These are phyloP conservation scores for Borovskyia barvae DNA, from an alignment of 208 protist genomes.

Conservation along the genomic window DNA sequence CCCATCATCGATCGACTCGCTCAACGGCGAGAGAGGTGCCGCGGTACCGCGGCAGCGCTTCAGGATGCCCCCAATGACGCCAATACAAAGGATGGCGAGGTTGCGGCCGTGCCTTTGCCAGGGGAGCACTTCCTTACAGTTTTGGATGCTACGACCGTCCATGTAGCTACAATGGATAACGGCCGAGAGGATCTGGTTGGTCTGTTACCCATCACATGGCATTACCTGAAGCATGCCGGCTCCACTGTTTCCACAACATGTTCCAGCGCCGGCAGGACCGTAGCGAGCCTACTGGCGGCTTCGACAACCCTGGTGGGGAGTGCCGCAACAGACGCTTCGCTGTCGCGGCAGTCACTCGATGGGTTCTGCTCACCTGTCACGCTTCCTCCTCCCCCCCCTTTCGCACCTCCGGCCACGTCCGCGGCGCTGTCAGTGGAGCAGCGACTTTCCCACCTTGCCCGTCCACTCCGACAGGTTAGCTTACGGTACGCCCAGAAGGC, in stretches of 20 bases:
- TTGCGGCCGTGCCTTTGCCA: neutral
- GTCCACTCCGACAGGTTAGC: slow-evolving; percentile 9
- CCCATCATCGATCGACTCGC: slow-evolving; percentile 8
- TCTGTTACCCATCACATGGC: slow-evolving; percentile 24
- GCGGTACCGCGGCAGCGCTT: neutral
- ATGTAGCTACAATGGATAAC: neutral
- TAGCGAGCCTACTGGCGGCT: neutral
- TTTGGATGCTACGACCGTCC: too few species aligned
- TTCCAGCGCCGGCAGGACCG: slow-evolving; percentile 1
- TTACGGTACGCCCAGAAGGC: slow-evolving; percentile 6
- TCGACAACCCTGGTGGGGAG: neutral
- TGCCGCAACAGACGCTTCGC: too few species aligned
- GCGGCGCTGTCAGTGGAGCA: neutral
- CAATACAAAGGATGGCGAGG: neutral
- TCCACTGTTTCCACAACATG: slow-evolving; percentile 15
- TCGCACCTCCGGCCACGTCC: neutral
- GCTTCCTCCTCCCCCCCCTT: neutral
- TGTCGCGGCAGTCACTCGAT: too few species aligned
- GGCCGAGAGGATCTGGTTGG: slow-evolving; percentile 11
- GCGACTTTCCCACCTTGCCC: neutral
- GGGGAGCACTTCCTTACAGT: too few species aligned
- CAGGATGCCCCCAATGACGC: neutral
- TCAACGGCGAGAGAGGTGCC: slow-evolving; percentile 1
- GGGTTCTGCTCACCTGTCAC: too few species aligned
- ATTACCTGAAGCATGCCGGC: slow-evolving; percentile 18